Conservation (phyloP, 2,329 filamentous ascomycete species). For the Nemania sp. region DNA sequence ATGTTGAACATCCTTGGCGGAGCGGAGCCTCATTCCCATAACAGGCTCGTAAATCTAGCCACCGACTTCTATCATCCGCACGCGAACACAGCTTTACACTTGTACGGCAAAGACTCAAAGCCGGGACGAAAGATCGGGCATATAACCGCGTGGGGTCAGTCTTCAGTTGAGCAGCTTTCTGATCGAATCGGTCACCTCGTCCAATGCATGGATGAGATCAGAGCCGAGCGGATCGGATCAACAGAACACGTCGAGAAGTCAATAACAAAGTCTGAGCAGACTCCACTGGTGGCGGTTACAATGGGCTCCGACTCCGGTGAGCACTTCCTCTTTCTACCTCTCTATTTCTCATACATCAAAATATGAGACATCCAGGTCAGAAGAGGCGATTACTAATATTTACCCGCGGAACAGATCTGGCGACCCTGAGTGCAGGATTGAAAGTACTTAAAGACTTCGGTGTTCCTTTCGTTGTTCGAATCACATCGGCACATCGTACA, state of each 20-base stretch:
- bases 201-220: conserved; percentile 62
- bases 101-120: conserved; percentile 89
- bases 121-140: conserved; percentile 95
- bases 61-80: conserved; percentile 48
- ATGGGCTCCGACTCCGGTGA: conserved; percentile 78
- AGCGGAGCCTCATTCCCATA: conserved; percentile 64
- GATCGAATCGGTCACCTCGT: conserved; percentile 68
- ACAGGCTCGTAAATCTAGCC: conserved; percentile 51
- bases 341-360: not conserved
- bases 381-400: not conserved
- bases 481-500: conserved; percentile 80
- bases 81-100: conserved; percentile 67
- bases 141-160: conserved; percentile 76
- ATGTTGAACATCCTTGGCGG: conserved; percentile 84
- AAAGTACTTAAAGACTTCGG: conserved; percentile 68
- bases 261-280: conserved; percentile 35
- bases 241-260: conserved; percentile 22
- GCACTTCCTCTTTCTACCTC: not conserved
- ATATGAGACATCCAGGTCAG: not conserved
- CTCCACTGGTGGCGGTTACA: conserved; percentile 71
- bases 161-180: conserved; percentile 66
- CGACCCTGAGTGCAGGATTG: conserved; percentile 66
- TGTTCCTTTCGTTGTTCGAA: conserved; percentile 73
- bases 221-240: conserved; percentile 53
- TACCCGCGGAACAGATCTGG: conserved; percentile 50